A percentile compares a stretch with the other conserved stretches of the same genome.
These are phyloP conservation scores for Aureobasidium sp. DNA, from an alignment of 2,329 filamentous ascomycete species.

Conservation along the genomic window DNA sequence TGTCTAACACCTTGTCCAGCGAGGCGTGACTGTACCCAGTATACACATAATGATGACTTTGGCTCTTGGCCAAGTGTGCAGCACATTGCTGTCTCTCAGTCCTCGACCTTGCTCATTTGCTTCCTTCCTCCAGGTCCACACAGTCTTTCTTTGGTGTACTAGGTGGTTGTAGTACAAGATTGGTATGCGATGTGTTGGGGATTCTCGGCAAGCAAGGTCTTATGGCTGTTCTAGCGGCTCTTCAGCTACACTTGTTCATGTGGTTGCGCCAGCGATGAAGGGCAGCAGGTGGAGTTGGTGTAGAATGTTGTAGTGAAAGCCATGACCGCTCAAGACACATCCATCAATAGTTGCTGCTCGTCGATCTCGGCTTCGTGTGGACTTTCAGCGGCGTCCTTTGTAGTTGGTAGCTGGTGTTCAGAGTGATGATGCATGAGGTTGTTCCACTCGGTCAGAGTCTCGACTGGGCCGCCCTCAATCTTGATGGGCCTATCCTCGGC, in stretches of 20 bases:
- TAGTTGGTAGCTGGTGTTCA: constrained; percentile 10
- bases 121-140: neutral
- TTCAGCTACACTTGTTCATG: neutral
- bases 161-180: neutral
- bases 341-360: constrained; percentile 12
- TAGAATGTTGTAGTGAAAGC: neutral
- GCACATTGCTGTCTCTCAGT: neutral
- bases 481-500: constrained; percentile 64
- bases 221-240: neutral
- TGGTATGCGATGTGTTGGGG: neutral
- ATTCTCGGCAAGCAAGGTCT: too few species aligned
- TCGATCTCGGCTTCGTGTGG: constrained; percentile 10
- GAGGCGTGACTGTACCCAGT: neutral
- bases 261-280: neutral
- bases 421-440: constrained; percentile 17
- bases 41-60: neutral
- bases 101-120: neutral
- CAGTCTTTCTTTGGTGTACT: neutral
- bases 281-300: neutral
- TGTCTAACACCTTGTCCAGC: neutral
- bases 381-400: constrained; percentile 5
- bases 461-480: constrained; percentile 69
- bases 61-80: too few species aligned
- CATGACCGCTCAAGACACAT: constrained; percentile 1
- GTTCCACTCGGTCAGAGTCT: constrained; percentile 61